Evolutionary conservation across 805 yeast species (phyloP).

Genomic region (Candida gorgasii): DNA sequence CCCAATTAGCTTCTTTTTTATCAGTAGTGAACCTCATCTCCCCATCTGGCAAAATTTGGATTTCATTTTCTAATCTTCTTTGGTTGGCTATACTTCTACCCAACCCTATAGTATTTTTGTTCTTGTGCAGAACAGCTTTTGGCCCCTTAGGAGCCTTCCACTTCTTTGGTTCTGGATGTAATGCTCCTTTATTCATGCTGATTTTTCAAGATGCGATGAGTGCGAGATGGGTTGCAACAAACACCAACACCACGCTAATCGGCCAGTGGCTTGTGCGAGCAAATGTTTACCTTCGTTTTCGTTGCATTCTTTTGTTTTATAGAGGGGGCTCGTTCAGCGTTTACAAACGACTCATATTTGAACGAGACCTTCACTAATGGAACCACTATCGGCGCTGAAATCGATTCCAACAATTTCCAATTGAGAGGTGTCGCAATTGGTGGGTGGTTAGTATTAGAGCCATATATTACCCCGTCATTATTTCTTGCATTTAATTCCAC

Average conservation of each 20-base stretch:
- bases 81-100: constrained; percentile 83
- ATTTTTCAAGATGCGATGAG: constrained; percentile 8
- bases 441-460: constrained; percentile 74
- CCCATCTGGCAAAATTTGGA: constrained; percentile 78
- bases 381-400: constrained; percentile 12
- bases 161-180: constrained; percentile 57
- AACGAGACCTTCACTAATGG: background rate
- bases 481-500: constrained; percentile 36
- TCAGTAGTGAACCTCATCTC: constrained; percentile 87
- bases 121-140: constrained; percentile 80
- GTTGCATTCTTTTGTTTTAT: no score
- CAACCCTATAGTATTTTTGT: constrained; percentile 79
- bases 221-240: background rate
- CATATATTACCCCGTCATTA: constrained; percentile 67
- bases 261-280: background rate
- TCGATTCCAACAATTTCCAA: constrained; percentile 17
- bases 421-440: constrained; percentile 43
- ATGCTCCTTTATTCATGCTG: constrained; percentile 36
- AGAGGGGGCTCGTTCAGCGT: no score
- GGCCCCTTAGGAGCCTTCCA: constrained; percentile 94
- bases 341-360: constrained; percentile 2
- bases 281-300: no score
- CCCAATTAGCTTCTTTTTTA: constrained; percentile 85
- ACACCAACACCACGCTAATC: background rate
- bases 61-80: constrained; percentile 65